Evolutionary conservation across 805 yeast species (phyloP), one percentile per base, ranked within the genome.

Genomic region (Metschnikowia amazonensis): DNA sequence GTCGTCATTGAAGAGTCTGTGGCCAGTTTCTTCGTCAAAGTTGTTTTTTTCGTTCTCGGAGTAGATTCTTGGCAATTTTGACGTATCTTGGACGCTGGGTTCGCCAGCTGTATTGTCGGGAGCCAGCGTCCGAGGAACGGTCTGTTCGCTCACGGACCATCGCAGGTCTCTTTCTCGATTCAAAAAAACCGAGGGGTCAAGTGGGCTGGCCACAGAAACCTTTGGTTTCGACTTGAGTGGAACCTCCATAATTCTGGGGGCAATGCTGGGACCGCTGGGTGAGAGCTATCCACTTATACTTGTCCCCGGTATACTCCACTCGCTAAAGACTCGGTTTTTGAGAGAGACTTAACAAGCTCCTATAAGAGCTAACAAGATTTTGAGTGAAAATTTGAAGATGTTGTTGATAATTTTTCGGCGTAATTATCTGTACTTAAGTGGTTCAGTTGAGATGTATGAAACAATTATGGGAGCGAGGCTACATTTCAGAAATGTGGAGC

Each of bases 21-120:
- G 74, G 5, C 86, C 85, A 1, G 81, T 77, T 36, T 67, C 62
- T 27, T 65, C 66, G 54, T 80, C 79, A 60, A 81, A 84, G 48
- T 81, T 80, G 29, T 75, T 74, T 33, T 79, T 75, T 55, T 83
- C 89, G 18, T 76, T 76, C 51, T 82, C 89, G 2, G 89, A 83
- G 56, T 75, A 82, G 0, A 82, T 80, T 55, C 84, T 68, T 10
- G 77, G 70, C 33, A 79, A 56, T 44, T 66, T 67, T 44, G 57
- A 60, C 42, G 47, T 50, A 10, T 47, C 37, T 60, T 58, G 50
- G 18, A 13, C 18, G 29, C 29, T 24, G 38, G 38, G 7, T 6
- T 34, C 25, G 7, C 8, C 8, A 16, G 18, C 27, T 29, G 33
- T 13, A 10, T 9, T 28, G n/a, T 30, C 33, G 18, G 24, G 20